Evolutionary conservation across 2,329 filamentous ascomycete genomes (phyloP), one percentile per base, ranked within the genome.

Genomic region (Colletotrichum euphorbiae): DNA sequence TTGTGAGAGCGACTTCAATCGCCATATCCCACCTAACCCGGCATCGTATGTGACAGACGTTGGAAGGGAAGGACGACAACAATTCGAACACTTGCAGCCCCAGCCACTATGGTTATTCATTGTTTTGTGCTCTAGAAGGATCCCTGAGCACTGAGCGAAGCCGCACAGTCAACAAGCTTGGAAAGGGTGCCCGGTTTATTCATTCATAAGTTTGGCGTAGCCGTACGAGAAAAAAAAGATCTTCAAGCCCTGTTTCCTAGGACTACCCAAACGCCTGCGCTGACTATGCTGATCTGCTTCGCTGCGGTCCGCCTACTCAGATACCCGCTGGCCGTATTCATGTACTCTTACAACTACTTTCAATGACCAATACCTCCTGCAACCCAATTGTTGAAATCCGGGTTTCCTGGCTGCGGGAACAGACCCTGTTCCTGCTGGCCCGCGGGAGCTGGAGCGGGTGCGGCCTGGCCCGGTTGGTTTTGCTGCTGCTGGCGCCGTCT

Each of bases 311-410:
- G 28, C 19, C 15, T n/a, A 21, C 7, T 67, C 28, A 28, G 28
- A 28, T 7, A 7, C 28, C 28, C 28, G 38, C 48, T 38, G 24
- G 17, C 38, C 40, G 28, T 64, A 48, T 31, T 52, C 54, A 19
- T 65, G 43, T 40, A 21, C 28, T 31, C n/a, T 28, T 31, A 56
- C 9, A 51, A 38, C 24, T 40, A n/a, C 24, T 24, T 13, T 77
- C 72, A 82, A 80, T 89, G 87, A 2, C 88, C 91, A 42, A 93
- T 83, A 1, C 89, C 91, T 8, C 91, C 83, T n/a, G 78, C 82
- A 50, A 75, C 77, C 83, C 91, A 94, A 71, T 90, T 86, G 67
- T 84, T 84, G 77, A 91, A 91, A 43, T 89, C 88, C 2, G 90
- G 89, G 75, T 93, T 89, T 5, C 85, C 89, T 3, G 87, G 87